These are phyloP conservation scores for Bipolaris oryzae DNA, from an alignment of 2,329 filamentous ascomycete genomes.

Conservation along the genomic window DNA sequence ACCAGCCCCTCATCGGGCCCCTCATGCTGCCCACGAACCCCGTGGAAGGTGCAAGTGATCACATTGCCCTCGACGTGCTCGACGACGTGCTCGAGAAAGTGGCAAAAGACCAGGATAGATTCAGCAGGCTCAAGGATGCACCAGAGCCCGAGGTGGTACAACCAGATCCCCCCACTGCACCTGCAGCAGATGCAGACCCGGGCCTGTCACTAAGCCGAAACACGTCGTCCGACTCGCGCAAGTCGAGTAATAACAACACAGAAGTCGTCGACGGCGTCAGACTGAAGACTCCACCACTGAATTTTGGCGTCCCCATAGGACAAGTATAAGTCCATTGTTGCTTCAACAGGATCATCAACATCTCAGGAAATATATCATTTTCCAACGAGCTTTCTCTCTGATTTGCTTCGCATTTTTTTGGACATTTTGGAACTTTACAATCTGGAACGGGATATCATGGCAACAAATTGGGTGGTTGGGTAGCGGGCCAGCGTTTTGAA, in stretches of 20 bases:
- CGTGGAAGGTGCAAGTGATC: slow-evolving; percentile 38
- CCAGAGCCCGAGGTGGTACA: slow-evolving; percentile 13
- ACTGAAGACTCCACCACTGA: slow-evolving; percentile 44
- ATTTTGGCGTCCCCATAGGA: slow-evolving; percentile 45
- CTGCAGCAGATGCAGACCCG: slow-evolving; percentile 1
- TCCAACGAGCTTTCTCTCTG: background rate
- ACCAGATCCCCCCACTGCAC: background rate
- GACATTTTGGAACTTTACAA: too few relatives aligned
- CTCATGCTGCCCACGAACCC: slow-evolving; percentile 43
- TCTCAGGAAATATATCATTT: too few relatives aligned
- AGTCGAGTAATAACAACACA: slow-evolving; percentile 20
- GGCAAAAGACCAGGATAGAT: slow-evolving; percentile 27
- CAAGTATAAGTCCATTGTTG: slow-evolving; percentile 20
- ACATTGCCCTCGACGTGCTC: slow-evolving; percentile 37
- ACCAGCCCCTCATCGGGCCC: slow-evolving; percentile 36
- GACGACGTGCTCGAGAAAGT: slow-evolving; percentile 37
- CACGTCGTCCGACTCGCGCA: slow-evolving; percentile 24
- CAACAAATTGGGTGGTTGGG: too few relatives aligned
- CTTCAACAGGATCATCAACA: too few relatives aligned
- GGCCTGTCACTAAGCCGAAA: slow-evolving; percentile 27
- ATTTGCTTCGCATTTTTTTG: background rate
- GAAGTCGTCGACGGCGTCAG: slow-evolving; percentile 41
- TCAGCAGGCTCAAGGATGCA: slow-evolving; percentile 24
- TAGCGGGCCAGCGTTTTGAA: too few relatives aligned
- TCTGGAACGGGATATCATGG: too few relatives aligned